phyloP scores from a whole-genome alignment of 192 early-diverging fungal genomes.

The Backusella westeae region DNA sequence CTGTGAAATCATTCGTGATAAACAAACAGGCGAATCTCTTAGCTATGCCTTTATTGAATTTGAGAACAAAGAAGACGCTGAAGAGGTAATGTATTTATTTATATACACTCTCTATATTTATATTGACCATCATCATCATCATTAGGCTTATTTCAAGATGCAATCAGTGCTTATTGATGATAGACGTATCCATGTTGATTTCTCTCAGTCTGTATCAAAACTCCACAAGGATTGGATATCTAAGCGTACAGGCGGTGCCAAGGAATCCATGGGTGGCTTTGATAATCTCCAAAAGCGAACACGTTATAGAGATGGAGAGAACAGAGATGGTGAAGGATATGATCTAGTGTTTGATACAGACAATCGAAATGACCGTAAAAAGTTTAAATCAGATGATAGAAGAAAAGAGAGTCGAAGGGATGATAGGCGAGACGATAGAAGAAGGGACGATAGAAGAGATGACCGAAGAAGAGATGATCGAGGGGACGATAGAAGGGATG shows the following conservation, averaged over 20 bases:
- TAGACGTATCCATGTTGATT: conserved; percentile 94
- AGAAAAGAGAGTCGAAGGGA: neutral
- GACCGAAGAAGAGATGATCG: neutral
- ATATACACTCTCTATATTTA: neutral
- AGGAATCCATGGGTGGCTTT: conserved; percentile 42
- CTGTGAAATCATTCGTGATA: conserved; percentile 90
- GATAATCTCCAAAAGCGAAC: conserved; percentile 50
- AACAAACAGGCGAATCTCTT: conserved; percentile 76
- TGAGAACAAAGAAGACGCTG: conserved; percentile 80
- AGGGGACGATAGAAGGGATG: neutral
- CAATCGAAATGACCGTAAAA: conserved; percentile 4
- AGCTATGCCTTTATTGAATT: conserved; percentile 98
- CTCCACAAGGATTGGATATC: conserved; percentile 78
- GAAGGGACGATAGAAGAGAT: neutral
- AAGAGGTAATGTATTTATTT: conserved; percentile 47
- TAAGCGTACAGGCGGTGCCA: conserved; percentile 37
- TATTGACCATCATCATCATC: neutral
- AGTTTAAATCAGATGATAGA: neutral
- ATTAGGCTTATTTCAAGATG: conserved; percentile 90
- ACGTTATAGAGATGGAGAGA: conserved; percentile 47
- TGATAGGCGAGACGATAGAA: neutral
- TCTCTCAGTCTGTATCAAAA: conserved; percentile 92
- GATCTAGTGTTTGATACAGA: conserved; percentile 47
- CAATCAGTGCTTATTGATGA: conserved; percentile 96
- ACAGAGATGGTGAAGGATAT: conserved; percentile 36